Base-by-base conservation (phyloP, 2,329 filamentous ascomycete species). In the Beauveria pseudobassiana region DNA sequence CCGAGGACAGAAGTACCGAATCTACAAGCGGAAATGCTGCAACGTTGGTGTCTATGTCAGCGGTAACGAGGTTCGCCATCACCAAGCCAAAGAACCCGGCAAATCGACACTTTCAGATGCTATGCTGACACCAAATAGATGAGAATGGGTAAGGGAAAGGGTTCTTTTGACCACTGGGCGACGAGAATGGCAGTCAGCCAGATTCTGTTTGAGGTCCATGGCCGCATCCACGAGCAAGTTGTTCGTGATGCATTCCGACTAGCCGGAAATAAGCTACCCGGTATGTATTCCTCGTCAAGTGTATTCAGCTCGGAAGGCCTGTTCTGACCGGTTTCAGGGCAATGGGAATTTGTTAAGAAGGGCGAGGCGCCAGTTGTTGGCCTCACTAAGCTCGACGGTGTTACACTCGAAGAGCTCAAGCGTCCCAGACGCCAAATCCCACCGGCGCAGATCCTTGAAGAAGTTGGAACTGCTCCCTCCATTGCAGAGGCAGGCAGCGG, bases 111-210 rank as follows among this genome's bases (percentile, higher is more conserved):
- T 45, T 34, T 38, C 45, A 53, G 53, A 53, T 56, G 16, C 7
- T 9, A 5, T 52, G 18, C 61, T 66, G 50, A 64, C 56, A 8
- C 1, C 60, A 59, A 52, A 7, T 66, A 88, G 86, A 89, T 91
- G 74, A 89, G 95, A 84, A 99, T 99, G 96, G 95, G 95, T 74
- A 99, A 98, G 78, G 95, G 95, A 77, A 99, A 99, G 75, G 95
- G 95, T 68, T 90, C 88, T 65, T 98, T 99, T 72, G 95, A 99
- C 74, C 91, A 96, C 72, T 99, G 95, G 95, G 92, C 93, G 5
- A 86, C 89, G 24, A 87, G 93, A 75, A 87, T 98, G 67, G 87
- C 91, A 9, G 91, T 98, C 57, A 96, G 90, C 76, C 90, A 95
- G 74, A 86, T 99, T 54, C 80, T 97, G 22, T 96, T 99, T 68